Evolutionary conservation across 2,329 filamentous ascomycete species (phyloP), one percentile per base, ranked within the genome.

Genomic region (Cercospora sp.): DNA sequence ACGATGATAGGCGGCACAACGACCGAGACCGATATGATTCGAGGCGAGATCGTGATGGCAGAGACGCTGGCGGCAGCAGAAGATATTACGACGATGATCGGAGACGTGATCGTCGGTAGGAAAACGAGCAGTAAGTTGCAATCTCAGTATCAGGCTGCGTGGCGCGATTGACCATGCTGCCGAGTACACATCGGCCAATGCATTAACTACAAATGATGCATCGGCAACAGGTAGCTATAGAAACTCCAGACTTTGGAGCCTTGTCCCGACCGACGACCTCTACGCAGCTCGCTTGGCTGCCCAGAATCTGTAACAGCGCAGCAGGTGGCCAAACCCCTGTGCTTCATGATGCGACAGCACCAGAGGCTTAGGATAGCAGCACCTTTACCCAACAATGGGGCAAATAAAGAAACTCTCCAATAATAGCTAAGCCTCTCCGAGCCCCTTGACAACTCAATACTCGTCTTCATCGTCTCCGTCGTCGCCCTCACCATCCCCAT

Each of bases 1-100:
- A 74, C 32, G 75, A 78, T 21, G 74, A 76, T 61, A 71, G 73
- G 18, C 72, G 77, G 62, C 73, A 74, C 51, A 72, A 74, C 40
- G 63, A 59, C 30, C 53, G 71, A 10, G 67, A 75, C 40, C 66
- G 73, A 55, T 69, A 75, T 51, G 68, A 70, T 51, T n/a, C 62
- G 7, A 58, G 79, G 74, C 62, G 75, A 67, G 64, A 71, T 66
- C 60, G 72, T 66, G 63, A 74, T 67, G 49, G 49, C 21, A 51
- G 68, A 63, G 62, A 70, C 34, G 37, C 51, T 12, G 62, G 51
- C 24, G 62, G 62, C 30, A 57, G 62, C 37, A 53, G 61, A 21
- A 70, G 67, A 49, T 72, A 71, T 59, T 73, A 73, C 59, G 74
- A 71, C 66, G 69, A 72, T 32, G 72, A 73, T 53, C 58, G 70